phyloP scores from a whole-genome alignment of 495 filamentous ascomycete genomes.

The Xanthoparmelia taractica region DNA sequence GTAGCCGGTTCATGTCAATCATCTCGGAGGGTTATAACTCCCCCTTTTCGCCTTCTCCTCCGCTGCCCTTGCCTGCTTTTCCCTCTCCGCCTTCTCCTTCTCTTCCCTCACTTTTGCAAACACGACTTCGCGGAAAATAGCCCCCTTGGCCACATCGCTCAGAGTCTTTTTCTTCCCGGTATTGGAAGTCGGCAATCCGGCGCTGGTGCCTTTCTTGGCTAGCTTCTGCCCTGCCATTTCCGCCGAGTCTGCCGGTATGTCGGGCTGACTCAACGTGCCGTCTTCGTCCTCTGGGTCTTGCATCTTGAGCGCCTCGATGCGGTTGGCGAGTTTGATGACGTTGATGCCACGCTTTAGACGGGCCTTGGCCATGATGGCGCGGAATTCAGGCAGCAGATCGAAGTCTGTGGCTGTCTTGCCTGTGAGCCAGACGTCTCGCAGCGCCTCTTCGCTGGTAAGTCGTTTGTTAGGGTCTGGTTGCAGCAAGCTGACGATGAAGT shows the following conservation, averaged over 20 bases:
- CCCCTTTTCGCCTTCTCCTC: constrained; percentile 35
- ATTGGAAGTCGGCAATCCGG: constrained; percentile 18
- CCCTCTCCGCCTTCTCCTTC: constrained; percentile 75
- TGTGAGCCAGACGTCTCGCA: constrained; percentile 83
- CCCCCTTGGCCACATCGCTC: constrained; percentile 70
- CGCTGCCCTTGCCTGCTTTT: constrained; percentile 52
- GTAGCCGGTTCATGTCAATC: not conserved
- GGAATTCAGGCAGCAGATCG: constrained; percentile 95
- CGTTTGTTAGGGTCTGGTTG: constrained; percentile 71
- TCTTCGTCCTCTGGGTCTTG: constrained; percentile 82
- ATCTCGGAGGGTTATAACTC: not conserved
- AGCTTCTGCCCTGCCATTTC: constrained; percentile 35
- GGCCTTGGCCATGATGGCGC: constrained; percentile 83
- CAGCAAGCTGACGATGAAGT: constrained; percentile 79
- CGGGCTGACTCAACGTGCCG: constrained; percentile 55
- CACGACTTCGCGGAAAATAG: constrained; percentile 96
- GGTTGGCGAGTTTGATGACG: constrained; percentile 91
- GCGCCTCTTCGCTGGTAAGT: constrained; percentile 71
- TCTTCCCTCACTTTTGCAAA: constrained; percentile 90
- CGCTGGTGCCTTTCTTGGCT: constrained; percentile 31
- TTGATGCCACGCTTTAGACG: constrained; percentile 91
- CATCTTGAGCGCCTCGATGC: constrained; percentile 94
- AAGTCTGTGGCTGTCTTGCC: constrained; percentile 86
- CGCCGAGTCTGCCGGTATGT: constrained; percentile 51
- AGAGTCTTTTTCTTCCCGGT: constrained; percentile 54